These are phyloP conservation scores for Exophiala sideris DNA, from an alignment of 2,329 filamentous ascomycete genomes.

Conservation along the genomic window DNA sequence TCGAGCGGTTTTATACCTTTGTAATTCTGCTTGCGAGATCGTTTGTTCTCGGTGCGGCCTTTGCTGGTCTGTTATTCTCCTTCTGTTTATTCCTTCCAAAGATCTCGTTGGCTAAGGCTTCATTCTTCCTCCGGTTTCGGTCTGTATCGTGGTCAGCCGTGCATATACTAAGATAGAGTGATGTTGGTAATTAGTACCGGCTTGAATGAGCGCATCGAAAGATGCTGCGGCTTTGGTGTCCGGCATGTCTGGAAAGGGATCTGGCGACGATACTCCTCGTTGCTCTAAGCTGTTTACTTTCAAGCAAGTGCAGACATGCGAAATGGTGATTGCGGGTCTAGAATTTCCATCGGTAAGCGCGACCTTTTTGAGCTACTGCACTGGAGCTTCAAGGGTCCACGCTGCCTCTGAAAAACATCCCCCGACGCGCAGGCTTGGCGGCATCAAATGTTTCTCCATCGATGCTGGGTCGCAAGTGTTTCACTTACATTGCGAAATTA, in stretches of 20 bases:
- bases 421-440: too few species aligned
- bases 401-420: too few species aligned
- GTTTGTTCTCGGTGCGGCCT: slow-evolving; percentile 40
- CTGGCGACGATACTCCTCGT: neutral
- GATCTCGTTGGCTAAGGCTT: slow-evolving; percentile 57
- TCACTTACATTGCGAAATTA: too few species aligned
- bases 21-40: slow-evolving; percentile 58
- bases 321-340: neutral
- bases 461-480: too few species aligned
- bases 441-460: too few species aligned
- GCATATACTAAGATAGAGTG: neutral
- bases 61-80: slow-evolving; percentile 36
- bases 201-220: slow-evolving; percentile 52
- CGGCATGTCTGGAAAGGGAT: slow-evolving; percentile 33
- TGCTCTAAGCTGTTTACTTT: neutral
- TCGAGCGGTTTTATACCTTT: slow-evolving; percentile 44
- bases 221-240: slow-evolving; percentile 38
- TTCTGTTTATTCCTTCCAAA: slow-evolving; percentile 54
- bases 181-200: slow-evolving; percentile 38
- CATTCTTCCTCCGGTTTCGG: slow-evolving; percentile 54
- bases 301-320: neutral
- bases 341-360: neutral
- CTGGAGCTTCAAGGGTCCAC: too few species aligned
- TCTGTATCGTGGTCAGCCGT: slow-evolving; percentile 35
- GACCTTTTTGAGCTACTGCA: neutral